A percentile compares a stretch with the other conserved stretches of the same genome.
phyloP scores from a whole-genome alignment of 306 rosid species.

The Coriaria nepalensis region DNA sequence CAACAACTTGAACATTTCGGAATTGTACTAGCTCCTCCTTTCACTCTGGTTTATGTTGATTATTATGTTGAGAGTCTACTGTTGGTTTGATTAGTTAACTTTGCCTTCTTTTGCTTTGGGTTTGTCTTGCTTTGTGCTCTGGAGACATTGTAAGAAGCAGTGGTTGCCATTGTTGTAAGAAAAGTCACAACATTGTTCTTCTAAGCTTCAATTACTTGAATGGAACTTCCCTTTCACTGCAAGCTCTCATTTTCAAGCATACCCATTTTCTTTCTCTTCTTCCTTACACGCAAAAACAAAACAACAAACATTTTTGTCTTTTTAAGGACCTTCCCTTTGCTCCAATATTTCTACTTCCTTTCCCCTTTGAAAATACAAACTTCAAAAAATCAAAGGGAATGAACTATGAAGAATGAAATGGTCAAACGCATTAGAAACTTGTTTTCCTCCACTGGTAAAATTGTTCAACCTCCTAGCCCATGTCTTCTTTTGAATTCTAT shows the following conservation, averaged over 20 bases:
- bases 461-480: not conserved
- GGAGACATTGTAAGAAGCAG: too few relatives aligned
- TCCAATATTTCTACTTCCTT: not conserved
- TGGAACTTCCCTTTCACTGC: slow-evolving; percentile 38
- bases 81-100: too few relatives aligned
- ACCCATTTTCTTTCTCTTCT: not conserved
- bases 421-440: slow-evolving; percentile 22
- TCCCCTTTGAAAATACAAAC: not conserved
- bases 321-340: slow-evolving; percentile 1
- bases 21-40: too few relatives aligned
- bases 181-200: not conserved
- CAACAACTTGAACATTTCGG: too few relatives aligned
- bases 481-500: too few relatives aligned
- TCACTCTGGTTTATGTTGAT: too few relatives aligned
- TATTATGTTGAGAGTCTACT: too few relatives aligned
- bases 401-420: slow-evolving; percentile 27
- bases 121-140: too few relatives aligned
- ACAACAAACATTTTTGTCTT: slow-evolving; percentile 2
- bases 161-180: too few relatives aligned
- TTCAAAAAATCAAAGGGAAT: not conserved
- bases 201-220: slow-evolving; percentile 4
- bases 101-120: too few relatives aligned
- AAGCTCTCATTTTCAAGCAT: slow-evolving; percentile 12
- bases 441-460: slow-evolving; percentile 27
- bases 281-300: slow-evolving; percentile 27